Base-by-base conservation (phyloP, 2,329 filamentous ascomycete genomes). In the Fusarium graminum region DNA sequence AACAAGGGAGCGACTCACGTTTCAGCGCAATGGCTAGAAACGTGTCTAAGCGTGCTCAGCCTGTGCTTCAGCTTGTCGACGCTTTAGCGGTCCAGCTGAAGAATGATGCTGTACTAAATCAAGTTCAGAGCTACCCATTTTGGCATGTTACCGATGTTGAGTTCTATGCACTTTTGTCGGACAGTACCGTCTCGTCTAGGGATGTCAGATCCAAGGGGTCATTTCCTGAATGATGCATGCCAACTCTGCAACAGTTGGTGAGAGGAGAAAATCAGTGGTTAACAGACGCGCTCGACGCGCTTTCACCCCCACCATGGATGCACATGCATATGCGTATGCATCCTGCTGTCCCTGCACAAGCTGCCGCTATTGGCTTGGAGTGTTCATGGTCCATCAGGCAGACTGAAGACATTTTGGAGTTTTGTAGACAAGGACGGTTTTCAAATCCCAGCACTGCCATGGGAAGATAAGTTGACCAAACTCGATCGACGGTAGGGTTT, bases 1-100 rank as follows among this genome's bases (percentile, higher is more conserved):
- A 50, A 63, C 71, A 73, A 59, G 71, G 69, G 63, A 70, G 67
- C 66, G 68, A 73, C 71, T 73, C 71, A 72, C 69, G 71, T 73
- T 73, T 73, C 71, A 73, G 71, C 69, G 69, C 71, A 69, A 58
- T 61, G 58, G 65, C 43, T 49, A 63, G 65, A 58, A 68, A 67
- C 50, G 50, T 44, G 42, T n/a, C 34, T 36, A 36, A n/a, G 34
- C 57, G 57, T 68, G 59, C 59, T 61, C 47, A 34, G 61, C 40
- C 56, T 44, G 47, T 47, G 55, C 62, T 57, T 63, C 54, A 40
- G 64, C 44, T 61, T 26, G 46, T 58, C 40, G 44, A 55, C 28
- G 36, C 46, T 61, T 54, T 52, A 55, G 46, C 36, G 47, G 54
- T 62, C 57, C 63, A 66, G 61, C 64, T 65, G 58, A 69, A 65